Conservation (phyloP, 306 rosid species). For the Aeschynomene evenia region DNA sequence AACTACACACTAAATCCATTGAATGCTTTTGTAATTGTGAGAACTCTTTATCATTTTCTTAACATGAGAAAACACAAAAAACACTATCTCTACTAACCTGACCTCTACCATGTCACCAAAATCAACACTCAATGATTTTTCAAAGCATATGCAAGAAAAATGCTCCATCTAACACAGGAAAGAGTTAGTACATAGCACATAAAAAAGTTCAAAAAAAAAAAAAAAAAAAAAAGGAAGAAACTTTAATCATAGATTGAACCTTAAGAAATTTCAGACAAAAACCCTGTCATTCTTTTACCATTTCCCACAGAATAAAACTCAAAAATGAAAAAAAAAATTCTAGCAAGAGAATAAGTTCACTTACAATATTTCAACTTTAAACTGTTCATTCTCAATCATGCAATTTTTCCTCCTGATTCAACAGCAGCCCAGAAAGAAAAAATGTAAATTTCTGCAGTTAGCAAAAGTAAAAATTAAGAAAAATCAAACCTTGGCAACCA, state of each 20-base stretch:
- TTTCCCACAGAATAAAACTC: neutral
- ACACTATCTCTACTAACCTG: neutral
- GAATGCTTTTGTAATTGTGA: neutral
- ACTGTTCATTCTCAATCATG: constrained; percentile 12
- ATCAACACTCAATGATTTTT: constrained; percentile 11
- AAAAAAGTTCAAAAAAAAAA: neutral
- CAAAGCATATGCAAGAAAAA: constrained; percentile 23
- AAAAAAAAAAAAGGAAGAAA: neutral
- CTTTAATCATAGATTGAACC: constrained; percentile 16
- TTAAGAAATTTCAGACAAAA: constrained; percentile 4
- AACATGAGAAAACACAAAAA: neutral
- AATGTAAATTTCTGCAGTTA: constrained; percentile 15
- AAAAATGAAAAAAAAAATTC: neutral
- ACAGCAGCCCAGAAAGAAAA: constrained; percentile 14
- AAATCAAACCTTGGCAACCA: neutral
- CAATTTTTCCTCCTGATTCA: neutral
- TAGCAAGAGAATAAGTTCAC: constrained; percentile 36
- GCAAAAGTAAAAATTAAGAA: neutral
- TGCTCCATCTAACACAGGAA: constrained; percentile 21
- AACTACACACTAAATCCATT: neutral
- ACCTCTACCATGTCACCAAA: constrained; percentile 17
- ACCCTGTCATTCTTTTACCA: constrained; percentile 2
- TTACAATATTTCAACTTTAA: neutral
- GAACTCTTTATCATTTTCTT: neutral
- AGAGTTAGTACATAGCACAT: neutral